Percentiles rank a stretch among this genome's conserved stretches.
Evolutionary conservation across 23 red algal genomes (phyloP).

Genomic region (Gracilariopsis chorda): DNA sequence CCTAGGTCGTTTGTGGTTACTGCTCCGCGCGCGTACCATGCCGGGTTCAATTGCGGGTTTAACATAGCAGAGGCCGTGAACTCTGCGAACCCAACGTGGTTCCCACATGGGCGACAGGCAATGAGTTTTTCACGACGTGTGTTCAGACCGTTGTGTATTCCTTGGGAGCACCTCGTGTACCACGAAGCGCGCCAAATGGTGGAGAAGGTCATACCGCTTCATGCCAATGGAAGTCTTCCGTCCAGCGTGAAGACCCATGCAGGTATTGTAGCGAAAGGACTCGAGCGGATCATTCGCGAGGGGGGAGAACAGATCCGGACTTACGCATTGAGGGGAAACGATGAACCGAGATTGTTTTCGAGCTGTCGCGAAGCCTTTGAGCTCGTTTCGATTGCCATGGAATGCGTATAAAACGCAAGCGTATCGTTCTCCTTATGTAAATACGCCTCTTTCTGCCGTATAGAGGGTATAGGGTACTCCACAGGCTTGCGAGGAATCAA

Average conservation of each 20-base stretch:
- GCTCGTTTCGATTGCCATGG: conserved; percentile 28
- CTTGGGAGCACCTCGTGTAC: conserved; percentile 51
- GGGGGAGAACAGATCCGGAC: conserved; percentile 4
- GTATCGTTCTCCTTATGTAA: conserved; percentile 24
- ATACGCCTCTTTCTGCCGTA: conserved; percentile 30
- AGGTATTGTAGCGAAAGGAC: conserved; percentile 15
- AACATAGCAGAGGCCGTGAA: conserved; percentile 96
- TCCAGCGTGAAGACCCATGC: background rate
- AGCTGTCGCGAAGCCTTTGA: conserved; percentile 4
- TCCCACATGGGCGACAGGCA: conserved; percentile 61
- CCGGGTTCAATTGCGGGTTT: conserved; percentile 88
- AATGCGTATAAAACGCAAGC: conserved; percentile 23
- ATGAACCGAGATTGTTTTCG: conserved; percentile 11
- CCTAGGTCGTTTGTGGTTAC: conserved; percentile 81
- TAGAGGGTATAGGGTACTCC: conserved; percentile 28
- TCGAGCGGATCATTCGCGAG: conserved; percentile 2
- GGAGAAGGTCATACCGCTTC: background rate
- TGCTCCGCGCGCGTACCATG: conserved; percentile 87
- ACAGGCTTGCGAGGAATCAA: conserved; percentile 13
- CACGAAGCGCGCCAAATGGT: conserved; percentile 28
- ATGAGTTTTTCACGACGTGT: background rate
- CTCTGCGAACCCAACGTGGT: conserved; percentile 76
- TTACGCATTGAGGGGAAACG: conserved; percentile 10
- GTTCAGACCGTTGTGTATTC: background rate
- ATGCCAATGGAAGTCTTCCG: background rate